Evolutionary conservation across 192 early-diverging fungal species (phyloP).

Genomic region (Diversispora epigaea): DNA sequence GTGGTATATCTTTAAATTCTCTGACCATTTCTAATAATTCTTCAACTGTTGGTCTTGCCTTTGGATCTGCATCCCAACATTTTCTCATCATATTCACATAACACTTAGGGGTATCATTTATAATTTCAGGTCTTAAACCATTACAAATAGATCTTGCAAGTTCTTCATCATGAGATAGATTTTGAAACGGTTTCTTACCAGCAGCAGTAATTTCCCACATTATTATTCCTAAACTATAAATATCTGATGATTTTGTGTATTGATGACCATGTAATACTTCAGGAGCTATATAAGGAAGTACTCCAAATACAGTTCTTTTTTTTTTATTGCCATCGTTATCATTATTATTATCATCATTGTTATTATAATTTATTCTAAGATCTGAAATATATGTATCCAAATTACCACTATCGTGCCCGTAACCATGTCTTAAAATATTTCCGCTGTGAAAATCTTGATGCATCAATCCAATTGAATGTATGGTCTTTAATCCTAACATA

Average conservation of each 20-base stretch:
- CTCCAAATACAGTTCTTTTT: not conserved
- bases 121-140: conserved; percentile 36
- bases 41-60: not conserved
- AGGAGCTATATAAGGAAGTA: conserved; percentile 18
- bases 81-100: conserved; percentile 15
- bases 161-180: conserved; percentile 31
- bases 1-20: conserved; percentile 8
- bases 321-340: not conserved
- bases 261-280: conserved; percentile 8
- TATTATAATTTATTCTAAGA: not conserved
- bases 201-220: conserved; percentile 47
- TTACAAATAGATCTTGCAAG: conserved; percentile 36
- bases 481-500: not conserved
- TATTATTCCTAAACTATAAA: conserved; percentile 45
- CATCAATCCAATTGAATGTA: not conserved
- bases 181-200: conserved; percentile 38
- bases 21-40: not conserved
- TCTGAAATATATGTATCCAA: conserved; percentile 20
- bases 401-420: conserved; percentile 9
- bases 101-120: conserved; percentile 37
- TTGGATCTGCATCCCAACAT: conserved; percentile 24
- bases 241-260: conserved; percentile 40
- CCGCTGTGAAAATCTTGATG: conserved; percentile 19
- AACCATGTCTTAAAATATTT: conserved; percentile 10
- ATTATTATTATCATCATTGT: not conserved